Evolutionary conservation across 257 asterid species (phyloP), one percentile per base, ranked within the genome.

Genomic region (Capsicum pubescens): DNA sequence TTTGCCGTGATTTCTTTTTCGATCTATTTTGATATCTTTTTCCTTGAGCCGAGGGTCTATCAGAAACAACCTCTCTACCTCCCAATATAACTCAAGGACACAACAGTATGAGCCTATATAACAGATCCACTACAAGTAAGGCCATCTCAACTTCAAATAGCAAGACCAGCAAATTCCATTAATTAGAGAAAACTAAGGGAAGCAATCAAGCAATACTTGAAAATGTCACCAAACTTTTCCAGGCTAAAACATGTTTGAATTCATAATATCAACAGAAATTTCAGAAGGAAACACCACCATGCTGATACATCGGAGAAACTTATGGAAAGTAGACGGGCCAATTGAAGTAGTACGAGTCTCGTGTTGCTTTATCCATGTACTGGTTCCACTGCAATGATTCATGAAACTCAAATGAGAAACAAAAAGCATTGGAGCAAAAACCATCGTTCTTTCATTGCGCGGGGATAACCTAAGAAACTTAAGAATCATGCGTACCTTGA

Each of bases 331-430:
- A 96, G 86, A 89, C 87, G 14, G 97, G 98, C 99, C 99, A 94
- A 83, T 93, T 94, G 95, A 86, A 83, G 91, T 96, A 96, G 94
- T 96, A 94, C 3, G 95, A 89, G 85, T 93, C 97, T 55, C 98
- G 91, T 5, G 89, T 59, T 68, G 86, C 92, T 85, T 52, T 89
- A 88, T 82, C 86, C 94, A 86, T 89, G 72, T 16, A 48, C 83
- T 92, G 86, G 86, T 96, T 96, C 99, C 99, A 96, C 99, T 96
- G 97, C 87, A 74, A 83, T 54, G 61, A 78, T 26, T 26, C 32
- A 76, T 19, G 66, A 44, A 83, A 80, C 77, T 21, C 55, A 8
- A 21, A 76, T 76, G 64, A 77, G 81, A 54, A 8, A 77, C 54
- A 14, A 54, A 32, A 72, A 50, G 14, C 81, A 74, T 50, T 12